These are phyloP conservation scores for Cyclocybe aegerita DNA, from an alignment of 768 basidiomycete genomes.

Conservation along the genomic window DNA sequence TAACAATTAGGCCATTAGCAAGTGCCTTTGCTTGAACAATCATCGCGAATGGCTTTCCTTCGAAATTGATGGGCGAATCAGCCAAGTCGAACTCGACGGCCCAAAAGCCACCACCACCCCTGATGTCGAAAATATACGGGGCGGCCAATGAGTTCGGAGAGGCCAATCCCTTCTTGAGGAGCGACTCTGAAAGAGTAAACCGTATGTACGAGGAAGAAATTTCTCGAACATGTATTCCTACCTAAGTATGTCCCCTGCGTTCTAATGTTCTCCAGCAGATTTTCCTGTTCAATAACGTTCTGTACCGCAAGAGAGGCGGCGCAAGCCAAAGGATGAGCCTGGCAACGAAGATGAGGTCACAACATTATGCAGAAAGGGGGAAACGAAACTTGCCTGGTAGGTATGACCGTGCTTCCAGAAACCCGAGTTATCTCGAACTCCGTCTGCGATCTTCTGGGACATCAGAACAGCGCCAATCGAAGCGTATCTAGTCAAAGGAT, in stretches of 20 bases:
- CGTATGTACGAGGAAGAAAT: conserved; percentile 2
- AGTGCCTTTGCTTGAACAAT: conserved; percentile 70
- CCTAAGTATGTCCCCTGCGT: conserved; percentile 61
- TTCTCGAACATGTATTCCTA: conserved; percentile 11
- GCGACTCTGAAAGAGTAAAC: conserved; percentile 29
- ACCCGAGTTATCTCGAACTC: conserved; percentile 66
- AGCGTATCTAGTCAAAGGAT: conserved; percentile 54
- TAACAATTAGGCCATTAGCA: conserved; percentile 64
- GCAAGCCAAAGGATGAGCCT: conserved; percentile 77
- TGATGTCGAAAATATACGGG: conserved; percentile 74
- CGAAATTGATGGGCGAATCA: conserved; percentile 45
- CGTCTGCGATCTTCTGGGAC: conserved; percentile 67
- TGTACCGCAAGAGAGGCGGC: conserved; percentile 83
- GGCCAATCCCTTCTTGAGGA: conserved; percentile 55
- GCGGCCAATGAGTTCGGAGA: conserved; percentile 56
- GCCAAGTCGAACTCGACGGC: conserved; percentile 79
- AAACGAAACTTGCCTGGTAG: conserved; percentile 56
- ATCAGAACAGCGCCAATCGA: conserved; percentile 82
- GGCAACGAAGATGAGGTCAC: not conserved
- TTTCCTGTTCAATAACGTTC: conserved; percentile 64
- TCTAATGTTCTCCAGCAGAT: conserved; percentile 66
- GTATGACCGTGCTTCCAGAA: conserved; percentile 86
- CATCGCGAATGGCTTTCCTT: conserved; percentile 59
- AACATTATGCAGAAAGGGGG: not conserved
- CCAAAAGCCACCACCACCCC: conserved; percentile 86